Base-by-base conservation (phyloP, 2,329 filamentous ascomycete genomes). In the Bertia moriformis region DNA sequence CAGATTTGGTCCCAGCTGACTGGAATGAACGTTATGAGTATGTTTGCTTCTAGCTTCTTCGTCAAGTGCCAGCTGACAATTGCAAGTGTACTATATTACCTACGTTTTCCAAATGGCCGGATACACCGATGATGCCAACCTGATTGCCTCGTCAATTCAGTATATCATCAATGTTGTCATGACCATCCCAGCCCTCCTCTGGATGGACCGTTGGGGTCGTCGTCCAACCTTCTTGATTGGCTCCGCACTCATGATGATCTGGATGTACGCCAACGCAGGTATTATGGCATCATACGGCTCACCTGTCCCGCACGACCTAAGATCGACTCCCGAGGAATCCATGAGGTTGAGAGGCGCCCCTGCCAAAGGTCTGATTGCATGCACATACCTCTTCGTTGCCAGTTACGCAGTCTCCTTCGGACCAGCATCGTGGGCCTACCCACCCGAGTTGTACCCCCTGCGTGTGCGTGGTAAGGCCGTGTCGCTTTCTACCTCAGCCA, bases 101-200 rank as follows among this genome's bases (percentile, higher is more conserved):
- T 83, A 82, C 45, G 70, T 84, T 42, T 83, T 84, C 54, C 65
- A 65, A 10, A 85, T 85, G 80, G 78, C 79, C 14, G 78, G 78
- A 7, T 61, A 80, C n/a, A 60, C 56, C 1, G 68, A 67, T 3
- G 63, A 72, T 46, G 67, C 65, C 39, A 69, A 74, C 27, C 66
- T 85, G 5, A 56, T 83, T 35, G 69, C 79, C 4, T 80, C 75
- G 14, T 74, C 71, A 7, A 83, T 84, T 44, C 75, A 83, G 51
- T 84, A 83, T 53, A 67, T 87, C 48, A 84, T 89, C 63, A 88
- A 88, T 54, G 83, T 89, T 1, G 43, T 78, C 39, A 83, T 85
- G 76, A 89, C 84, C 0, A 54, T 88, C 3, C 80, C 82, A 0
- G 83, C 83, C 1, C 67, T 89, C 18, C 58, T 88, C 41, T 88